Evolutionary conservation across 176 grass and related monocot species (phyloP).

Genomic region (Triticum monococcum): DNA sequence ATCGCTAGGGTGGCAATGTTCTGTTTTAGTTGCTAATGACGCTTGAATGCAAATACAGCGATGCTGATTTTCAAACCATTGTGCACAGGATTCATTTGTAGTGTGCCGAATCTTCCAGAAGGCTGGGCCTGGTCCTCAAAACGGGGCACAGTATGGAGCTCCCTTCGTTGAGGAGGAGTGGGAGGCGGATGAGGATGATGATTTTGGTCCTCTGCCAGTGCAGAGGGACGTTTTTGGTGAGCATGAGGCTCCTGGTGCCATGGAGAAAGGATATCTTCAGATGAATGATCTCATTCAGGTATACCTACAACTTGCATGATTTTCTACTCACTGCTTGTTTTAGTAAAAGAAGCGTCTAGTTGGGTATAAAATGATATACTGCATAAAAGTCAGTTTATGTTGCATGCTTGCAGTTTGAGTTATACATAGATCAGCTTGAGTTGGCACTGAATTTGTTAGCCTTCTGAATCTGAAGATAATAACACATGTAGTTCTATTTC

Average conservation of each 20-base stretch:
- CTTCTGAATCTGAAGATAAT: neutral
- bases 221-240: conserved; percentile 19
- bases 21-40: neutral
- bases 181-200: conserved; percentile 58
- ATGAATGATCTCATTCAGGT: conserved; percentile 77
- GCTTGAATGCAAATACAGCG: neutral
- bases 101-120: conserved; percentile 98
- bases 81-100: conserved; percentile 69
- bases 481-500: neutral
- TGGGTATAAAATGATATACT: neutral
- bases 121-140: conserved; percentile 75
- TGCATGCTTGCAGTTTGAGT: neutral
- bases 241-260: conserved; percentile 44
- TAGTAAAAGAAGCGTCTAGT: neutral
- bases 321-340: neutral
- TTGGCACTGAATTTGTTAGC: neutral
- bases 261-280: conserved; percentile 69
- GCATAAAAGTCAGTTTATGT: neutral
- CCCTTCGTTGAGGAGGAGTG: conserved; percentile 97
- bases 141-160: conserved; percentile 93
- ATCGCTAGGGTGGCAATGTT: neutral
- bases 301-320: neutral
- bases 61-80: conserved; percentile 4
- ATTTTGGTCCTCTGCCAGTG: conserved; percentile 46
- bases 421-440: neutral